Evolutionary conservation across 2,329 filamentous ascomycete species (phyloP).

Genomic region (Ascomycota sp.): DNA sequence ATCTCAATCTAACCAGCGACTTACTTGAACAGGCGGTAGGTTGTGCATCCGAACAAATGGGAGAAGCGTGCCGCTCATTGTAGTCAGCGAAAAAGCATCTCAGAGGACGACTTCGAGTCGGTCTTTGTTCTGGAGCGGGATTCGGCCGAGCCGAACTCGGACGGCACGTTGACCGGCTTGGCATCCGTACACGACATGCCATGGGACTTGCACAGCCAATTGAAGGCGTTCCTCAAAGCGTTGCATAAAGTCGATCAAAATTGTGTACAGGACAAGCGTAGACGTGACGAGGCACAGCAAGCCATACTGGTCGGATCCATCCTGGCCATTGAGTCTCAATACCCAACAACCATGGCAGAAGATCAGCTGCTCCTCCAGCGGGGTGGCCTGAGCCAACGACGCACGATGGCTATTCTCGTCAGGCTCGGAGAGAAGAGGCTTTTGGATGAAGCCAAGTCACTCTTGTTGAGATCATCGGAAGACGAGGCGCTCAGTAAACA

Average conservation of each 20-base stretch:
- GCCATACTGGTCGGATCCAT: constrained; percentile 18
- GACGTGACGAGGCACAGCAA: constrained; percentile 22
- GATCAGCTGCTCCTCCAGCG: constrained; percentile 16
- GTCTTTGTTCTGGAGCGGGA: constrained; percentile 45
- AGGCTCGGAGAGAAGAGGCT: constrained; percentile 52
- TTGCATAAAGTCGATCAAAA: constrained; percentile 21
- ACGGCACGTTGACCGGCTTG: constrained; percentile 20
- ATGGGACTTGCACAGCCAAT: constrained; percentile 27
- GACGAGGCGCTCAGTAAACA: constrained; percentile 4
- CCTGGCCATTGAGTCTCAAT: constrained; percentile 16
- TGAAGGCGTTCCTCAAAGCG: constrained; percentile 26
- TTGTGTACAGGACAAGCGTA: constrained; percentile 24
- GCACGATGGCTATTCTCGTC: constrained; percentile 41
- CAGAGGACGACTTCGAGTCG: constrained; percentile 50
- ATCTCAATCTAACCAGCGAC: constrained; percentile 15
- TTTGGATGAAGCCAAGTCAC: constrained; percentile 27
- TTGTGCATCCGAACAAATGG: neutral
- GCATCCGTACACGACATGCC: constrained; percentile 21
- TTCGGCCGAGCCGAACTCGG: constrained; percentile 25
- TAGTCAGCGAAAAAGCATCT: constrained; percentile 20
- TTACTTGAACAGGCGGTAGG: constrained; percentile 21
- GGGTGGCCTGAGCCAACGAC: constrained; percentile 12
- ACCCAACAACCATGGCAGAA: constrained; percentile 18
- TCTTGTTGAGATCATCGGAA: constrained; percentile 9
- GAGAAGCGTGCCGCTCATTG: constrained; percentile 5